Base-by-base conservation (phyloP, 805 yeast genomes). In the Kluyveromyces aestuarii region DNA sequence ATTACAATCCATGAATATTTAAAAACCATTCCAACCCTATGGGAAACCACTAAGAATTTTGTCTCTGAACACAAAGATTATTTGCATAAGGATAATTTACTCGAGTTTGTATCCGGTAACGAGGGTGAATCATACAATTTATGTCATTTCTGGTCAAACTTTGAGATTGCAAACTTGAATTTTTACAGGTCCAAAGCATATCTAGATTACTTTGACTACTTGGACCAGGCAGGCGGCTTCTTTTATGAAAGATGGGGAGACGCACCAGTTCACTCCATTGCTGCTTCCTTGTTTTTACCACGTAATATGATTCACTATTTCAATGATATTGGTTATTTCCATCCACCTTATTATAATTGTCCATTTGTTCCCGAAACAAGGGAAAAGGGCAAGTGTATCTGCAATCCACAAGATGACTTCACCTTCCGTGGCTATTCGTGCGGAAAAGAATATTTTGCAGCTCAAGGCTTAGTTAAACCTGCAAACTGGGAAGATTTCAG, bases 241-340 rank as follows among this genome's bases (percentile, higher is more conserved):
- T 88, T 84, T 71, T 88, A 87, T 66, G 89, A 85, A 72, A 77
- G 96, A 68, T 87, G 95, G 96, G 95, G 96, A 58, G 96, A 87
- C 67, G 96, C 95, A 27, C 96, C 96, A 36, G 83, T 87, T 45
- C 96, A 87, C 67, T 84, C 95, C 6, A 81, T 87, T 59, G 96
- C 93, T 33, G 96, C 87, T 18, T 72, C 93, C 5, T 70, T 88
- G 55, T 85, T 88, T 70, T 63, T 87, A 65, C 80, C 84, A 48
- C 79, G 76, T 63, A 80, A 78, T 52, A 72, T 82, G 60, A 69
- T 88, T 45, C 95, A 88, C 61, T 80, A 84, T 74, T 89, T 89
- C 63, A 84, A 79, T 51, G 95, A 87, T 60, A 77, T 87, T 53
- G 96, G 96, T 46, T 87, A 88, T 68, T 84, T 63, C 71, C 96